phyloP scores from a whole-genome alignment of 2,329 filamentous ascomycete genomes.

The Penicillium paneum region DNA sequence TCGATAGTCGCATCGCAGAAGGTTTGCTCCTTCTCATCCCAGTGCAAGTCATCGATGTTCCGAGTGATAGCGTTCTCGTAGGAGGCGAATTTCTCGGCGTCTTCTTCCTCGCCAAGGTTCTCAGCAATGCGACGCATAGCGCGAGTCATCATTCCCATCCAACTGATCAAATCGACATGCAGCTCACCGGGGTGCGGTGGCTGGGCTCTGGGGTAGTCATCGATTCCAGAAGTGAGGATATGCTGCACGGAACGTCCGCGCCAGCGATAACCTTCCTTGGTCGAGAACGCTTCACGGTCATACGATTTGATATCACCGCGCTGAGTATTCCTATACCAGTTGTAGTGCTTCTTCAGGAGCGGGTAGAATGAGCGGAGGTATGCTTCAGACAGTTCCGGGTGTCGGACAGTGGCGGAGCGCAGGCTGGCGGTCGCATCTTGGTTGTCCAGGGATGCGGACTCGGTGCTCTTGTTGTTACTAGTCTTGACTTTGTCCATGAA shows the following conservation, averaged over 20 bases:
- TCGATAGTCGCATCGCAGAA: constrained; percentile 97
- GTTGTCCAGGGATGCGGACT: constrained; percentile 23
- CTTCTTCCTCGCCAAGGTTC: constrained; percentile 71
- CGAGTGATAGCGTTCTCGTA: constrained; percentile 73
- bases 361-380: constrained; percentile 80
- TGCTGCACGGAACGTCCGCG: constrained; percentile 82
- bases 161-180: constrained; percentile 89
- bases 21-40: constrained; percentile 73
- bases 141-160: constrained; percentile 95
- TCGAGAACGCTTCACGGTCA: constrained; percentile 81
- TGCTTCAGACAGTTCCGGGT: constrained; percentile 63
- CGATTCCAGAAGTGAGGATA: constrained; percentile 86
- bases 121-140: constrained; percentile 77
- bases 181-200: constrained; percentile 94
- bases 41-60: constrained; percentile 92
- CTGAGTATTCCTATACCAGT: constrained; percentile 94
- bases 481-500: constrained; percentile 74
- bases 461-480: constrained; percentile 39
- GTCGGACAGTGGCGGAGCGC: constrained; percentile 64
- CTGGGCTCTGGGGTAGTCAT: constrained; percentile 92
- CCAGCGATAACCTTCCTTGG: constrained; percentile 94
- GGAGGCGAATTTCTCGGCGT: constrained; percentile 67
- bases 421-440: constrained; percentile 44
- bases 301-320: constrained; percentile 85
- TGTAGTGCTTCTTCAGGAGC: constrained; percentile 80